Base-by-base conservation (phyloP, 2,329 filamentous ascomycete species). In the Ophiostoma fasciatum region DNA sequence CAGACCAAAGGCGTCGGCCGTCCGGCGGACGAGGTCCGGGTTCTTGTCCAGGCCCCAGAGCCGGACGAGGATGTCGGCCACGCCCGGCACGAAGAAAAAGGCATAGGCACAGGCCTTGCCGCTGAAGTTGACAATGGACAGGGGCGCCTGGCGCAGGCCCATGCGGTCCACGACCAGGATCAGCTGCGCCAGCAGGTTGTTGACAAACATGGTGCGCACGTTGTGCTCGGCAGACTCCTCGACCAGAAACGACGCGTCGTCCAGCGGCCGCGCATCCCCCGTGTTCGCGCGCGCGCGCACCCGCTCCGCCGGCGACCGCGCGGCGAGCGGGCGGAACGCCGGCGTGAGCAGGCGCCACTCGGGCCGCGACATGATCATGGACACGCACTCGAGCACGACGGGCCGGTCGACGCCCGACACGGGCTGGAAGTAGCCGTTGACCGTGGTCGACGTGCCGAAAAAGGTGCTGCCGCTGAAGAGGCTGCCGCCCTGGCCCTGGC, bases 71-170 rank as follows among this genome's bases (percentile, higher is more conserved):
- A 93, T 72, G 49, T 93, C 84, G 7, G 83, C 80, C 37, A 93
- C 72, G 5, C 83, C 83, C 0, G 84, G 83, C 20, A 82, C 87
- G 49, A 93, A 94, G 59, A 88, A 90, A 56, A 93, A 94, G 21
- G 83, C 85, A 55, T 92, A 94, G 2, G 87, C 85, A 50, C 82
- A 88, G 4, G 84, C 82, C 57, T 90, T 92, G 41, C 83, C 87
- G 36, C 82, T 84, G 52, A 94, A 94, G 21, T 80, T 79, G 39
- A 94, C 82, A 40, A 85, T 55, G 46, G 74, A 79, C 15, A 63
- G 49, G 1, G 71, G 69, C 4, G 63, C 63, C 40, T 84, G 79
- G 33, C 82, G 73, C 48, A 82, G 63, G 13, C 82, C 85, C 75
- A 94, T 80, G 51, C 84, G 88, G 37, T 90, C 82, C 7, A 93